These are phyloP conservation scores for Calonectria honghensis DNA, from an alignment of 2,329 filamentous ascomycete genomes.

Conservation along the genomic window DNA sequence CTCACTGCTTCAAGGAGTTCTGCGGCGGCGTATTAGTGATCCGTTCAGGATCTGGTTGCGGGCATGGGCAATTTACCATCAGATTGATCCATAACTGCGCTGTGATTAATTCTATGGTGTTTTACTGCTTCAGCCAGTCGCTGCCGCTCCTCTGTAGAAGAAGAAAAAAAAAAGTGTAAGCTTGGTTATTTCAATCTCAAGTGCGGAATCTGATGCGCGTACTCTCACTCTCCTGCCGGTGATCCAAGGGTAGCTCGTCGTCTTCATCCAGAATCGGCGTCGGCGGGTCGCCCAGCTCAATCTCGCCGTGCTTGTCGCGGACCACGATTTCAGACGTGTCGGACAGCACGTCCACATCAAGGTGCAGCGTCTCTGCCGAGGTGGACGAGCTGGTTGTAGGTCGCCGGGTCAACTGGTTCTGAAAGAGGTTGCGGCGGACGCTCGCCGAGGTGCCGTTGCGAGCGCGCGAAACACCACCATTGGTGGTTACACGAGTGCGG, in stretches of 20 bases:
- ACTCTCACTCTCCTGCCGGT: slow-evolving; percentile 75
- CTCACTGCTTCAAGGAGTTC: slow-evolving; percentile 83
- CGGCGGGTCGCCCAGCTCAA: slow-evolving; percentile 75
- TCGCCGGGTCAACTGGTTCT: slow-evolving; percentile 74
- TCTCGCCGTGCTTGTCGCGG: slow-evolving; percentile 77
- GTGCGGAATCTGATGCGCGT: slow-evolving; percentile 51
- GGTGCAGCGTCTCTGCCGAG: slow-evolving; percentile 68
- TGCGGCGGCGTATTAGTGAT: slow-evolving; percentile 56
- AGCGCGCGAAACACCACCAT: slow-evolving; percentile 43
- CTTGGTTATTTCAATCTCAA: not conserved
- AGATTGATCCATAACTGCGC: slow-evolving; percentile 75
- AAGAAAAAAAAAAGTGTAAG: slow-evolving; percentile 25
- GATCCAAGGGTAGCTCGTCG: slow-evolving; percentile 74
- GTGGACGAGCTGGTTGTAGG: slow-evolving; percentile 67
- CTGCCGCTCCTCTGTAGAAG: slow-evolving; percentile 73
- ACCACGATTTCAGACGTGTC: slow-evolving; percentile 76
- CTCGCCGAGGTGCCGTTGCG: slow-evolving; percentile 44
- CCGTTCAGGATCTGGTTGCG: not conserved
- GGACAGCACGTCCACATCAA: slow-evolving; percentile 68
- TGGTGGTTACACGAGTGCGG: slow-evolving; percentile 49
- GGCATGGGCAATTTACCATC: slow-evolving; percentile 71
- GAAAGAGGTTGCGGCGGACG: slow-evolving; percentile 72
- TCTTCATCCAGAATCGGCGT: slow-evolving; percentile 72
- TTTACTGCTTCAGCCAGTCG: slow-evolving; percentile 76
- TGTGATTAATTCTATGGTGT: slow-evolving; percentile 75